phyloP scores from a whole-genome alignment of 2,329 filamentous ascomycete genomes.

The Ascocoryne sarcoides region DNA sequence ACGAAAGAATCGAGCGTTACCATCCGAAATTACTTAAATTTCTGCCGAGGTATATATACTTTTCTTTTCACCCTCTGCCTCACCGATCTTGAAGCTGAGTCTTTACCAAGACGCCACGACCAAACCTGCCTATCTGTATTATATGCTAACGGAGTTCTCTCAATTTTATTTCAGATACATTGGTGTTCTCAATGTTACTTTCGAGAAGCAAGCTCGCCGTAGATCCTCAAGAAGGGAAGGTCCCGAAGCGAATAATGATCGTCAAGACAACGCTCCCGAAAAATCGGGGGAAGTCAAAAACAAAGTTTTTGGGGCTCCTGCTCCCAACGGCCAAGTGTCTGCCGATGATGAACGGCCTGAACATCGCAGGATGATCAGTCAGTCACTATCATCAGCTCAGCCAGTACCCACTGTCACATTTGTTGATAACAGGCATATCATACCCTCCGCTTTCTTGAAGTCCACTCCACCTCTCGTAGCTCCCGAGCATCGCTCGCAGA shows the following conservation, averaged over 20 bases:
- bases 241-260: not conserved
- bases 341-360: constrained; percentile 21
- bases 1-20: constrained; percentile 86
- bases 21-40: constrained; percentile 88
- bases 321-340: constrained; percentile 19
- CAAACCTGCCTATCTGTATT: not conserved
- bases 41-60: constrained; percentile 61
- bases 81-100: constrained; percentile 28
- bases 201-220: constrained; percentile 71
- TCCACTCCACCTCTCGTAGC: constrained; percentile 42
- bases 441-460: constrained; percentile 70
- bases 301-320: constrained; percentile 4
- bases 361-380: constrained; percentile 48
- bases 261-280: not conserved
- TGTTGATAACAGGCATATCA: constrained; percentile 87
- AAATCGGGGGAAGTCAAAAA: not conserved
- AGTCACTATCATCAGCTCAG: constrained; percentile 58
- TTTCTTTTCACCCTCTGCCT: constrained; percentile 9
- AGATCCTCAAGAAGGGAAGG: constrained; percentile 47
- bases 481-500: constrained; percentile 16
- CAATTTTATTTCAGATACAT: constrained; percentile 62
- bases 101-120: constrained; percentile 13
- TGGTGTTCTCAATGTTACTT: constrained; percentile 91
- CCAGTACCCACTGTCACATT: constrained; percentile 85
- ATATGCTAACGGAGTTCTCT: constrained; percentile 16